A percentile compares a stretch with the other conserved stretches of the same genome.
phyloP scores from a whole-genome alignment of 2,329 filamentous ascomycete species.

The Aplosporella prunicola region DNA sequence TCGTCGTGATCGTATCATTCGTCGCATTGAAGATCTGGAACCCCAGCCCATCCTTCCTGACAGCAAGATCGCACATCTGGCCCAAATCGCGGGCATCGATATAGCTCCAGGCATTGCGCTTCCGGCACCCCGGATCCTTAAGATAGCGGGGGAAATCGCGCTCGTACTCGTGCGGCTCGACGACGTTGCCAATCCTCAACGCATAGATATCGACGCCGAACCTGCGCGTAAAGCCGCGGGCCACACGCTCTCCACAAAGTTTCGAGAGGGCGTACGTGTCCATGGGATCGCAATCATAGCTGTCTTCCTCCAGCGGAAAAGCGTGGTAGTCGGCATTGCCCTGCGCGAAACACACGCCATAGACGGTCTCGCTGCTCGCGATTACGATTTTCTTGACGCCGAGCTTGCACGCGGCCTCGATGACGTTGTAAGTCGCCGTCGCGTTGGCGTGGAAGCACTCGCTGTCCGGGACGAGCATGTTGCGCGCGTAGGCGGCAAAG shows the following conservation, averaged over 20 bases:
- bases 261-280: constrained; percentile 55
- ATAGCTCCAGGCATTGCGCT: constrained; percentile 54
- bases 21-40: constrained; percentile 58
- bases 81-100: constrained; percentile 54
- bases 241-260: constrained; percentile 49
- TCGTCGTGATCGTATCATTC: constrained; percentile 52
- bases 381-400: constrained; percentile 54
- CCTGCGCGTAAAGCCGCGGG: constrained; percentile 46
- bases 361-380: constrained; percentile 50
- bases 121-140: constrained; percentile 40
- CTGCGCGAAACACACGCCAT: constrained; percentile 53
- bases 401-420: constrained; percentile 53
- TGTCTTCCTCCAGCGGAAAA: constrained; percentile 50
- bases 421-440: constrained; percentile 50
- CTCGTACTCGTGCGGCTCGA: constrained; percentile 53
- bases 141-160: constrained; percentile 45
- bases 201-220: constrained; percentile 52
- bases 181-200: constrained; percentile 51
- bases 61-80: constrained; percentile 48
- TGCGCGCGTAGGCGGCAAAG: constrained; percentile 50
- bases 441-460: constrained; percentile 50
- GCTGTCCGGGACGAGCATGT: constrained; percentile 53
- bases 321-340: constrained; percentile 47
- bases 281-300: constrained; percentile 50
- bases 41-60: constrained; percentile 46